Evolutionary conservation across 805 yeast genomes (phyloP).

Genomic region (Candida coleopterorum): DNA sequence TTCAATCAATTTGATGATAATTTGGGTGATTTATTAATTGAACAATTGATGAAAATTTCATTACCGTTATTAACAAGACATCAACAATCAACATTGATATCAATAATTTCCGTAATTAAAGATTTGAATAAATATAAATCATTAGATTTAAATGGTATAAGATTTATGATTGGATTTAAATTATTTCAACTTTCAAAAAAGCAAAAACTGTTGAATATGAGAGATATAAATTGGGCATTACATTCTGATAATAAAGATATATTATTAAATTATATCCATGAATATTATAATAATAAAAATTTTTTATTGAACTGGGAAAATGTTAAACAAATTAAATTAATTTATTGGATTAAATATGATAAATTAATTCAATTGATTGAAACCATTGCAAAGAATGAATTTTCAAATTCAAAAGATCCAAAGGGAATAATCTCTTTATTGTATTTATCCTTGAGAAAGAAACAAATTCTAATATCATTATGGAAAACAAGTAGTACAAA

Average conservation of each 20-base stretch:
- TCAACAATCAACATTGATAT: constrained; percentile 78
- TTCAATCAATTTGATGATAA: constrained; percentile 34
- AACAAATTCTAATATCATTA: constrained; percentile 68
- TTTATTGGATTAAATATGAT: constrained; percentile 57
- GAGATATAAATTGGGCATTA: constrained; percentile 85
- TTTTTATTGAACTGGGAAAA: constrained; percentile 54
- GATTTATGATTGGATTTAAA: constrained; percentile 68
- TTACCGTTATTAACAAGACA: constrained; percentile 84
- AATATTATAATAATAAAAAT: constrained; percentile 39
- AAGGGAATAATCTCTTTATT: constrained; percentile 61
- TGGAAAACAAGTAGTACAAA: constrained; percentile 77
- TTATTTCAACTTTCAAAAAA: constrained; percentile 48
- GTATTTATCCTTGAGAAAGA: constrained; percentile 74
- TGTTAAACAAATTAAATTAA: constrained; percentile 56
- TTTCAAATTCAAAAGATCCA: constrained; percentile 64
- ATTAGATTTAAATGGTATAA: constrained; percentile 61
- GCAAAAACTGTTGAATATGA: constrained; percentile 58
- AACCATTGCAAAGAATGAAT: constrained; percentile 66
- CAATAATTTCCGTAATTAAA: constrained; percentile 60
- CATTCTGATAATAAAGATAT: constrained; percentile 77
- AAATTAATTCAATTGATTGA: constrained; percentile 47
- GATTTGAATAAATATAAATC: constrained; percentile 42
- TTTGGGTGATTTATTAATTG: constrained; percentile 47
- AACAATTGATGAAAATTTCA: constrained; percentile 57
- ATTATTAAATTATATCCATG: constrained; percentile 46